Evolutionary conservation across 1,284 basidiomycete genomes (phyloP), one percentile per base, ranked within the genome.

Genomic region (Leccinum griseonigrum): DNA sequence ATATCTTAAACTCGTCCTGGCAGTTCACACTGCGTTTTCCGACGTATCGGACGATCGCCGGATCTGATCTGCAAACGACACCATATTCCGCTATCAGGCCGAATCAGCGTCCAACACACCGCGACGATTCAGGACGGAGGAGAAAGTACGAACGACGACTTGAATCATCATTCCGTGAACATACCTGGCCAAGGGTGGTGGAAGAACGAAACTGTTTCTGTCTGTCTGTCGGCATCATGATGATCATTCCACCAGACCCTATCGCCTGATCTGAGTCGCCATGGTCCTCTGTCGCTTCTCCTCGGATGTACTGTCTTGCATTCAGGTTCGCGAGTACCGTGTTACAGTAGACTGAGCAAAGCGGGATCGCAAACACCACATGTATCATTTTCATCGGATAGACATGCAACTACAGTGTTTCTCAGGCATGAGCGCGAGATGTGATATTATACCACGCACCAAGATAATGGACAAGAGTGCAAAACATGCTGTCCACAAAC

Each of bases 341-440:
- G 26, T 64, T 67, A 32, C 58, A 64, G 28, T 67, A 67, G 31
- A 68, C 5, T 2, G 67, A 22, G 11, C 64, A 64, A 26, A 67
- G 43, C 7, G 64, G 64, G 31, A 57, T 11, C 1, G 7, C 29
- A 9, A 58, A 56, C 9, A 60, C 13, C 3, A 31, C 0, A 34
- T 54, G 57, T 22, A 61, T 4, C 28, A 36, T 10, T 13, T 32
- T 48, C 0, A 18, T 9, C 5, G 66, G 59, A 11, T 9, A 43
- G 22, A 34, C 2, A 10, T 58, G 51, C 40, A 64, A 0, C 59
- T 68, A 40, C 1, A 11, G 9, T 32, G 14, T 51, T 29, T 16
- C 28, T 13, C 43, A 46, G 5, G n/a, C 16, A 5, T n/a, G 13
- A 16, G 28, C 13, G 4, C 32, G 31, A 8, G 4, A 36, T 4